phyloP scores from a whole-genome alignment of 1,284 basidiomycete genomes.

The Exobasidium cylindrosporum region DNA sequence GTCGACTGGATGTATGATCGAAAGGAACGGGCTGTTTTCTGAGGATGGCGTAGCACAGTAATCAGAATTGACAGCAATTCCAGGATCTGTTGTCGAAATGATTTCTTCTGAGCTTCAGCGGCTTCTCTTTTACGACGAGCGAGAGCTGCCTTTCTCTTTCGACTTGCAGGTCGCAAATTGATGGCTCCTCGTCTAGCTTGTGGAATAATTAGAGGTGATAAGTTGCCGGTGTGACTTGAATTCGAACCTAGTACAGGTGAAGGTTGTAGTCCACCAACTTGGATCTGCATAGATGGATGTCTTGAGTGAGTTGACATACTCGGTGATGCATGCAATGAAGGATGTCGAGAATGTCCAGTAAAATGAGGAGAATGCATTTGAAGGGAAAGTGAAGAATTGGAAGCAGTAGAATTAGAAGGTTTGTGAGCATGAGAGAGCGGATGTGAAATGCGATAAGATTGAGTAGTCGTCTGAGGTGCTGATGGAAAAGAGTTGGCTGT shows the following conservation, averaged over 20 bases:
- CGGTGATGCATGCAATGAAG: slow-evolving; percentile 3
- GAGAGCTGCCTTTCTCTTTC: slow-evolving; percentile 20
- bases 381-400: slow-evolving; percentile 29
- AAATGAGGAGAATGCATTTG: slow-evolving; percentile 15
- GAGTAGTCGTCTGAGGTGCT: slow-evolving; percentile 14
- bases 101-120: slow-evolving; percentile 19
- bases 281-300: slow-evolving; percentile 2
- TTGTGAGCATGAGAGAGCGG: slow-evolving; percentile 33
- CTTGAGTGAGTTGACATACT: background rate
- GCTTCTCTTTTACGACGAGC: slow-evolving; percentile 19
- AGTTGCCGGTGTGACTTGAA: slow-evolving; percentile 4
- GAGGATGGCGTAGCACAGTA: background rate
- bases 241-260: background rate
- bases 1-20: slow-evolving; percentile 25
- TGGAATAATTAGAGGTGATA: slow-evolving; percentile 42
- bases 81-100: slow-evolving; percentile 19
- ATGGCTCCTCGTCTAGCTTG: slow-evolving; percentile 42
- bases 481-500: slow-evolving; percentile 9
- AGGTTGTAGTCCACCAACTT: background rate
- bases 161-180: slow-evolving; percentile 14
- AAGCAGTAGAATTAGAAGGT: slow-evolving; percentile 20
- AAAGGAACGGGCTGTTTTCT: slow-evolving; percentile 11
- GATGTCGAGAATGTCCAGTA: slow-evolving; percentile 1
- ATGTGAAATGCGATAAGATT: slow-evolving; percentile 29
- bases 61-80: background rate